phyloP scores from a whole-genome alignment of 129 eudicot species.

The Artemisia annua region DNA sequence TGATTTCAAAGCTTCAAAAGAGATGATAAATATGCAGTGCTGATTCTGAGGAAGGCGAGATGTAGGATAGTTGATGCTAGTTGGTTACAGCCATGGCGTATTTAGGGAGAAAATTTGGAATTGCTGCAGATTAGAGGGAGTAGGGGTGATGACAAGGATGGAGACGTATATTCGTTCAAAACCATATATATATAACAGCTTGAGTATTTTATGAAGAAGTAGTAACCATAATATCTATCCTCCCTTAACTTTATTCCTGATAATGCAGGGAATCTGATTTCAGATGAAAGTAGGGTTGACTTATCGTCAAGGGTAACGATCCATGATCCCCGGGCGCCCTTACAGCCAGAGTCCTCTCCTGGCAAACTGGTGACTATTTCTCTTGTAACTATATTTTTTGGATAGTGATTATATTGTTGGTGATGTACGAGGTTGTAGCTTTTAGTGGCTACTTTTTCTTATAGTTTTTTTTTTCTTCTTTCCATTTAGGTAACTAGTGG shows the following conservation, averaged over 20 bases:
- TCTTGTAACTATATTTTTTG: background rate
- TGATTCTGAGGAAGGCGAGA: no score
- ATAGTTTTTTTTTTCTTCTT: no score
- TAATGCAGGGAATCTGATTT: conserved; percentile 33
- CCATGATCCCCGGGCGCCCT: conserved; percentile 29
- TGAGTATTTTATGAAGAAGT: conserved; percentile 4
- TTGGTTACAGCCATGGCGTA: background rate
- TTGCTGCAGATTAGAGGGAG: background rate
- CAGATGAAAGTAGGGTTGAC: conserved; percentile 35
- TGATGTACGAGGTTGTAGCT: background rate
- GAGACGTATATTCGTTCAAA: background rate
- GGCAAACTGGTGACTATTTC: conserved; percentile 32
- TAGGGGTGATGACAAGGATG: background rate
- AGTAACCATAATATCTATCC: background rate
- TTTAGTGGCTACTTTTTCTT: conserved; percentile 7
- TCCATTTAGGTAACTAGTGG: conserved; percentile 33
- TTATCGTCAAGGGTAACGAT: conserved; percentile 35
- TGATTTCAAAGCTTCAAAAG: no score
- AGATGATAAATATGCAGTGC: no score
- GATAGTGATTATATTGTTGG: background rate
- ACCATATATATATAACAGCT: background rate
- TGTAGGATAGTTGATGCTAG: background rate
- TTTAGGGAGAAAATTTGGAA: background rate
- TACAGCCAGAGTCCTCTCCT: conserved; percentile 28
- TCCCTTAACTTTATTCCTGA: conserved; percentile 14